Evolutionary conservation across 306 rosid genomes (phyloP).

Genomic region (Trifolium dubium): DNA sequence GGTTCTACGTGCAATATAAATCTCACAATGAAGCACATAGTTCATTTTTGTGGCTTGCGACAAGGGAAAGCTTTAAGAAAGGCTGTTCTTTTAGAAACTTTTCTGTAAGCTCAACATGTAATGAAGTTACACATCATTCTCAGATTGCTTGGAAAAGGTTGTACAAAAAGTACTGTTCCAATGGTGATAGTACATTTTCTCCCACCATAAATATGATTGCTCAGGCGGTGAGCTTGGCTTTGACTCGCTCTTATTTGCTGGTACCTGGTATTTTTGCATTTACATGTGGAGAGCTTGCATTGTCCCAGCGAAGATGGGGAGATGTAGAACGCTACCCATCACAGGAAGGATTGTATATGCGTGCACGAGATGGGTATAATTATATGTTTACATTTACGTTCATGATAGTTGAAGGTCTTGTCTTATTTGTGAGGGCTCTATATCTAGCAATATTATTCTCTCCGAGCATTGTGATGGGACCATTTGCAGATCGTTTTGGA

Average conservation of each 20-base stretch:
- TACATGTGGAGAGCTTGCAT: conserved; percentile 80
- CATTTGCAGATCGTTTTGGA: conserved; percentile 77
- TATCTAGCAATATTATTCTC: conserved; percentile 79
- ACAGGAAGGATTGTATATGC: conserved; percentile 61
- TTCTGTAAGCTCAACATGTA: conserved; percentile 51
- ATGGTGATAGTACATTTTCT: conserved; percentile 48
- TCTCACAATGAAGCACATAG: conserved; percentile 50
- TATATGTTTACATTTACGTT: conserved; percentile 55
- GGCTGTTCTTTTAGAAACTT: conserved; percentile 48
- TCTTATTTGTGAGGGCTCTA: conserved; percentile 74
- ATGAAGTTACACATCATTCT: conserved; percentile 53
- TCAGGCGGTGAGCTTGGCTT: conserved; percentile 86
- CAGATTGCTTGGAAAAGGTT: conserved; percentile 75
- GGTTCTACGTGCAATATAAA: conserved; percentile 50
- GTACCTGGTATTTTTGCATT: conserved; percentile 88
- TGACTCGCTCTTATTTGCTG: conserved; percentile 69
- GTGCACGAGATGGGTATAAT: conserved; percentile 84
- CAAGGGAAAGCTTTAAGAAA: conserved; percentile 47
- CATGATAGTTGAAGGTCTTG: conserved; percentile 63
- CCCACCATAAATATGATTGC: conserved; percentile 68
- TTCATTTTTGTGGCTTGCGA: conserved; percentile 49
- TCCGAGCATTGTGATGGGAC: conserved; percentile 89
- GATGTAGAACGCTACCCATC: conserved; percentile 59
- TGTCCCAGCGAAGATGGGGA: conserved; percentile 61
- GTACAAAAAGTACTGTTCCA: conserved; percentile 55